These are phyloP conservation scores for Penicillium mononematosum DNA, from an alignment of 495 filamentous ascomycete species.

Conservation along the genomic window DNA sequence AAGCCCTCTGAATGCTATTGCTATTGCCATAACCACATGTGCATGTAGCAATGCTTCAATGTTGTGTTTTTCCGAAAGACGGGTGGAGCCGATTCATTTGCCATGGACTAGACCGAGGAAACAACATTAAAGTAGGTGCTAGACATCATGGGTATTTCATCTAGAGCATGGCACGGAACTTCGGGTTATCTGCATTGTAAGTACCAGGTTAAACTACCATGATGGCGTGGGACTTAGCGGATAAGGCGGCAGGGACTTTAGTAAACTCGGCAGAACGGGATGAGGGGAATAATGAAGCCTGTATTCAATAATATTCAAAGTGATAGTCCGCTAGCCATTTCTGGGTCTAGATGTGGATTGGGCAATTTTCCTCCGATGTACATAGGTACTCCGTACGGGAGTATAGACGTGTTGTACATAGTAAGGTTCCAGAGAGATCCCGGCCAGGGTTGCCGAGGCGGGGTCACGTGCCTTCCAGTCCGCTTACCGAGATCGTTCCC, in stretches of 20 bases:
- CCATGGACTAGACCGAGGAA: not conserved
- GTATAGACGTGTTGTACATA: no score
- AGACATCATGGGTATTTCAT: not conserved
- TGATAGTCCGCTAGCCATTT: not conserved
- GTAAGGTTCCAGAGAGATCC: slow-evolving; percentile 20
- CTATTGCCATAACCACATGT: not conserved
- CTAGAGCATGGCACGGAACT: slow-evolving; percentile 10
- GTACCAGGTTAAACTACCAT: slow-evolving; percentile 25
- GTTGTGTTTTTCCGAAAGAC: not conserved
- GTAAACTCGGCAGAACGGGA: slow-evolving; percentile 9
- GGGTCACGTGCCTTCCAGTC: slow-evolving; percentile 31
- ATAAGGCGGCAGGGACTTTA: slow-evolving; percentile 9
- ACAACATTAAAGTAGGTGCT: not conserved
- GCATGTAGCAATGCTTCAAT: not conserved
- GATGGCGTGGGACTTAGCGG: slow-evolving; percentile 3
- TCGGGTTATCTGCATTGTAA: slow-evolving; percentile 16
- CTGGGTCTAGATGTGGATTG: not conserved
- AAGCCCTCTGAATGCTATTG: not conserved
- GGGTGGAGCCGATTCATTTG: not conserved
- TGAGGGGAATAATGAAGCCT: not conserved
- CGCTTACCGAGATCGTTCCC: slow-evolving; percentile 39
- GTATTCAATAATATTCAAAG: not conserved
- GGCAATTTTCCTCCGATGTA: not conserved
- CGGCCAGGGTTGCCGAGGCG: slow-evolving; percentile 30
- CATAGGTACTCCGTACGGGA: not conserved